Conservation (phyloP, 345 rosid species). For the Lepidium didymum region DNA sequence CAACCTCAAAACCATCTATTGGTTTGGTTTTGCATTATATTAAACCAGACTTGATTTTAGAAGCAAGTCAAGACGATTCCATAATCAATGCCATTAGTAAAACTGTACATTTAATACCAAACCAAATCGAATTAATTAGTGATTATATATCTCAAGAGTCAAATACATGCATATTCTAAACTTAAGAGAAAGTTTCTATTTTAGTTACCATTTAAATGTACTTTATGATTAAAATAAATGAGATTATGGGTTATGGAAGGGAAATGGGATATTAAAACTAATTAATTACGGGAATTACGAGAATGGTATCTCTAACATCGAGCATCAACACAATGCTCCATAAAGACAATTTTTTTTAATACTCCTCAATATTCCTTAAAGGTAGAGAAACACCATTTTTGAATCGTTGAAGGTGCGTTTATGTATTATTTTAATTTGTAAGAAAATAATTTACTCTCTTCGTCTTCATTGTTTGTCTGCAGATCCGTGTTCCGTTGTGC, state of each 20-base stretch:
- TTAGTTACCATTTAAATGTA: not conserved
- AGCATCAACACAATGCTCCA: conserved; percentile 34
- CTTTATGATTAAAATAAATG: not conserved
- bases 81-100: conserved; percentile 5
- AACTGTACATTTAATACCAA: not conserved
- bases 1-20: not conserved
- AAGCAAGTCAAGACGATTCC: conserved; percentile 12
- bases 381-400: conserved; percentile 18
- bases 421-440: not conserved
- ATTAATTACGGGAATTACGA: conserved; percentile 22
- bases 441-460: conserved; percentile 6
- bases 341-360: conserved; percentile 3
- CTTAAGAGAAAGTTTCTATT: not conserved
- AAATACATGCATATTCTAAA: not conserved
- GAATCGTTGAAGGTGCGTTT: conserved; percentile 24
- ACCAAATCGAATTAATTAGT: not conserved
- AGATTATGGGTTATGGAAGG: conserved; percentile 20
- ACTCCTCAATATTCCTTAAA: not conserved
- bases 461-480: conserved; percentile 33
- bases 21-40: not conserved
- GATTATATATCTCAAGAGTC: not conserved
- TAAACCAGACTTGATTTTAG: not conserved
- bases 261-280: conserved; percentile 11
- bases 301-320: conserved; percentile 28
- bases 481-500: conserved; percentile 28